phyloP scores from a whole-genome alignment of 1,284 basidiomycete species.

The Moesziomyces sp. region DNA sequence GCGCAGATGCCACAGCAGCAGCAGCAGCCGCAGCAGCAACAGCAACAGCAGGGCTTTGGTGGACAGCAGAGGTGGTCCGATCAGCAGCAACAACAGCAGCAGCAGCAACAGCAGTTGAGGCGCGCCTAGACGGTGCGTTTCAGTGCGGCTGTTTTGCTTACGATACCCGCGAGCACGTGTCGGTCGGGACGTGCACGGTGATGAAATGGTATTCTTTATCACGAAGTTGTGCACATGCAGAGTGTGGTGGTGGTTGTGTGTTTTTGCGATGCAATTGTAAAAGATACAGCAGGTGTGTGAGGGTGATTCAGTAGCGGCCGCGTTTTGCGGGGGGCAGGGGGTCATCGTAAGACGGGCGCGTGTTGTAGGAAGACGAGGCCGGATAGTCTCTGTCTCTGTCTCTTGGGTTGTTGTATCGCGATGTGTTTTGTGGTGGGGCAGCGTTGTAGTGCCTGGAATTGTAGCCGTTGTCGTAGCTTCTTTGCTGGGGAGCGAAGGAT shows the following conservation, averaged over 20 bases:
- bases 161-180: constrained; percentile 3
- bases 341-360: constrained; percentile 18
- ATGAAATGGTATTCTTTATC: constrained; percentile 4
- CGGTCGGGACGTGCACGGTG: neutral
- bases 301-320: constrained; percentile 21
- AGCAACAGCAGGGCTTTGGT: neutral
- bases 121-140: constrained; percentile 2
- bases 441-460: neutral
- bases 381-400: constrained; percentile 21
- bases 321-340: constrained; percentile 35
- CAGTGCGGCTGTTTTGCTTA: neutral
- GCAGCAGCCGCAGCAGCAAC: neutral
- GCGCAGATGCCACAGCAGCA: constrained; percentile 8
- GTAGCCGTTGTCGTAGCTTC: constrained; percentile 15
- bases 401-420: neutral
- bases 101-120: constrained; percentile 11
- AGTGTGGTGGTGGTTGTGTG: neutral
- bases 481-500: constrained; percentile 10
- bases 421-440: neutral
- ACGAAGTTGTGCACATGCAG: neutral
- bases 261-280: neutral
- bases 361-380: neutral
- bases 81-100: constrained; percentile 13
- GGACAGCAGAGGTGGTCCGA: constrained; percentile 11
- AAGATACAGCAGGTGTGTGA: constrained; percentile 11